Conservation (phyloP, 2,329 filamentous ascomycete species). For the Pseudopyricularia javanii region DNA sequence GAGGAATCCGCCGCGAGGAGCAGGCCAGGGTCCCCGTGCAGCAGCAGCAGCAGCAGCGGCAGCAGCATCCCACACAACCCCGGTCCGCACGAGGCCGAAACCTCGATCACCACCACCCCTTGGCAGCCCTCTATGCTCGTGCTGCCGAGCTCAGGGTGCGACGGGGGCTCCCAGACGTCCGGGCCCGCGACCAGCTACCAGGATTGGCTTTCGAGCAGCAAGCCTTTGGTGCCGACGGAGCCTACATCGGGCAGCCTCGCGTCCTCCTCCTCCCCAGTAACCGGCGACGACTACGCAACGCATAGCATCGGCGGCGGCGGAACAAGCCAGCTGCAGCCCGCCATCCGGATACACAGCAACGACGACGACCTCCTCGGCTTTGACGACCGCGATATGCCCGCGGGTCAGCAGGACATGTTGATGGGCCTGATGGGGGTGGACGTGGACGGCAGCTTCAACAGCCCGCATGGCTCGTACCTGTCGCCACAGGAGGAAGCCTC, state of each 20-base stretch:
- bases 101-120: not conserved
- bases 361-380: not conserved
- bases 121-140: not conserved
- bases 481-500: conserved; percentile 1
- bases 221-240: not conserved
- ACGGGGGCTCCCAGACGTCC: not conserved
- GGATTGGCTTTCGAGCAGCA: not conserved
- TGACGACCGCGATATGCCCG: not conserved
- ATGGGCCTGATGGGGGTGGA: conserved; percentile 1
- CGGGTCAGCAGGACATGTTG: not conserved
- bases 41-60: no score
- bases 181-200: not conserved
- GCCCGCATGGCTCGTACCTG: conserved; percentile 3
- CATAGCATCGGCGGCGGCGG: not conserved
- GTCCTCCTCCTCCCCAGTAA: not conserved
- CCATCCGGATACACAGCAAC: not conserved
- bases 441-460: not conserved
- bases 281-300: not conserved
- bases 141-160: not conserved
- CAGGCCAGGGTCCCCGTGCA: conserved; percentile 1
- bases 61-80: not conserved
- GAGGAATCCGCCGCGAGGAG: conserved; percentile 10
- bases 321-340: not conserved
- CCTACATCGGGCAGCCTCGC: not conserved
- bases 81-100: not conserved